Percentiles rank a stretch among this genome's conserved stretches.
These are phyloP conservation scores for Hydrangea macrophylla DNA, from an alignment of 148 eudicot species.

Conservation along the genomic window DNA sequence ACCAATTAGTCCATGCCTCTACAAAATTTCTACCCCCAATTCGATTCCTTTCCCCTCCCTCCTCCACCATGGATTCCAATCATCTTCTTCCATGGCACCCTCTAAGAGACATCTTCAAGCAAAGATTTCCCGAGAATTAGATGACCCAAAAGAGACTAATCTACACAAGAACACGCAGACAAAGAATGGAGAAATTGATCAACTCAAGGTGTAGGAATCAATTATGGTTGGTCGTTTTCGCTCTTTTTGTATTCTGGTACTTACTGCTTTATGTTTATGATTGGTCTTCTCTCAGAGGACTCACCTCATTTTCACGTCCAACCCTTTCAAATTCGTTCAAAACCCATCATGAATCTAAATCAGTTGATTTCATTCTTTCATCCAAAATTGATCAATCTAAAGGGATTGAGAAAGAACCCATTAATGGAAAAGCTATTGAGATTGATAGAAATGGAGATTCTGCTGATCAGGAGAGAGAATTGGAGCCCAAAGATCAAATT, in stretches of 20 bases:
- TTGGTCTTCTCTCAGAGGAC: slow-evolving; percentile 29
- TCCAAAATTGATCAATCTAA: not conserved
- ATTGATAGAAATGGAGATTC: slow-evolving; percentile 3
- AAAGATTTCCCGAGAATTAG: not conserved
- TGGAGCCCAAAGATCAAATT: not conserved
- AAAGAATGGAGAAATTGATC: slow-evolving; percentile 17
- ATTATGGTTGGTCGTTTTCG: slow-evolving; percentile 31
- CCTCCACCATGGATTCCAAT: not conserved
- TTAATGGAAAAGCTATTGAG: not conserved
- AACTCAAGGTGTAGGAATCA: slow-evolving; percentile 23
- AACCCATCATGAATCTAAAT: not conserved
- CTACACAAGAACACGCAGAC: not conserved
- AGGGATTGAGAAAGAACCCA: not conserved
- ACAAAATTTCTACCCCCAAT: not conserved
- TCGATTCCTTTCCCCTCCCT: not conserved
- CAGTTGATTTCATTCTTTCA: not conserved
- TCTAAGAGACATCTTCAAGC: not conserved
- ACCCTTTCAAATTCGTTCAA: slow-evolving; percentile 10
- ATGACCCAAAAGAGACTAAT: slow-evolving; percentile 12
- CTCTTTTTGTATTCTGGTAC: slow-evolving; percentile 40
- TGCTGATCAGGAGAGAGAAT: not conserved
- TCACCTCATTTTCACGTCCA: slow-evolving; percentile 1
- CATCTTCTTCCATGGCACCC: not conserved
- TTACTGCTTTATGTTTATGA: slow-evolving; percentile 27
- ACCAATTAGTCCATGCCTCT: not conserved